A percentile compares a stretch with the other conserved stretches of the same genome.
Evolutionary conservation across 768 basidiomycete species (phyloP).

Genomic region (Tylopilus sp.): DNA sequence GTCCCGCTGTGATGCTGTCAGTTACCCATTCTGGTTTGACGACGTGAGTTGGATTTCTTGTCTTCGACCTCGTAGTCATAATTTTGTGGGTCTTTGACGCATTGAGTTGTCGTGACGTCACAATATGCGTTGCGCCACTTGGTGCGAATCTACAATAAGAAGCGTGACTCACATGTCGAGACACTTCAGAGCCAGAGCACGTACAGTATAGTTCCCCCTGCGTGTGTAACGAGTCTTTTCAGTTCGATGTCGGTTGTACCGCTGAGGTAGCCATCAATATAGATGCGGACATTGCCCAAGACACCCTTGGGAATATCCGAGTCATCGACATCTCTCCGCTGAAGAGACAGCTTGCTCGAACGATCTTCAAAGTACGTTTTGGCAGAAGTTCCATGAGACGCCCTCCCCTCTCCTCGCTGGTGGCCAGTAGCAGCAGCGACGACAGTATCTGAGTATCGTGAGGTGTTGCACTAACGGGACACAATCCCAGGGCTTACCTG

Average conservation of each 20-base stretch:
- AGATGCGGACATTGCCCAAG: conserved; percentile 48
- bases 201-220: conserved; percentile 67
- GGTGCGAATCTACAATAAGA: conserved; percentile 42
- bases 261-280: conserved; percentile 67
- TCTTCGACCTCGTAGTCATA: conserved; percentile 51
- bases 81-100: conserved; percentile 69
- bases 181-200: conserved; percentile 20
- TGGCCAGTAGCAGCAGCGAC: conserved; percentile 67
- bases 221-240: conserved; percentile 60
- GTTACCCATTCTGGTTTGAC: conserved; percentile 75
- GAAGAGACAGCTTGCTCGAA: conserved; percentile 41
- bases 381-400: conserved; percentile 24
- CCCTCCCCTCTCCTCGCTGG: conserved; percentile 52
- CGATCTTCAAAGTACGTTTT: conserved; percentile 42
- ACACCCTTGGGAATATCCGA: conserved; percentile 24
- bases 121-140: conserved; percentile 71
- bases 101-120: conserved; percentile 69
- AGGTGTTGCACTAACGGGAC: not conserved
- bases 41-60: conserved; percentile 49
- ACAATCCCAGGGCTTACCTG: conserved; percentile 41
- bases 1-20: conserved; percentile 63
- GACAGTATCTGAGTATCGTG: conserved; percentile 46
- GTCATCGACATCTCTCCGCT: conserved; percentile 20
- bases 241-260: conserved; percentile 80
- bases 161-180: too few relatives aligned